These are phyloP conservation scores for Cladobotryum mycophilum DNA, from an alignment of 2,329 filamentous ascomycete genomes.

Conservation along the genomic window DNA sequence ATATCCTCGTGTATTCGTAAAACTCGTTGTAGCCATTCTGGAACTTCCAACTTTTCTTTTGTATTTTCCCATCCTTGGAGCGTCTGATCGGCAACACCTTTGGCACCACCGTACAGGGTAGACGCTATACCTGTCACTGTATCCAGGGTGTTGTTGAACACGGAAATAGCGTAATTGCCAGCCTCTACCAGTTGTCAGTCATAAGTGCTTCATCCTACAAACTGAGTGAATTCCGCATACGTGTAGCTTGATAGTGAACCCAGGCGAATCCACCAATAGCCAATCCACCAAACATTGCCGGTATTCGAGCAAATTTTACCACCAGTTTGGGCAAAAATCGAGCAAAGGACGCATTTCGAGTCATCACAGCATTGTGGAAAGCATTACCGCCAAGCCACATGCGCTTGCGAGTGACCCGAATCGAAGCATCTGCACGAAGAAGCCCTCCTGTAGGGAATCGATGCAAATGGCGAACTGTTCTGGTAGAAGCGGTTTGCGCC, in stretches of 20 bases:
- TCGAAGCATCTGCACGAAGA: slow-evolving; percentile 57
- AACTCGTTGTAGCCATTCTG: slow-evolving; percentile 74
- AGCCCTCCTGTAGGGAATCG: slow-evolving; percentile 63
- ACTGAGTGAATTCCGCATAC: slow-evolving; percentile 44
- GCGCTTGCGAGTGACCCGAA: slow-evolving; percentile 55
- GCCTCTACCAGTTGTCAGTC: slow-evolving; percentile 37
- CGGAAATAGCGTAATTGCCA: slow-evolving; percentile 48
- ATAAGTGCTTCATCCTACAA: not conserved
- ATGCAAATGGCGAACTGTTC: slow-evolving; percentile 57
- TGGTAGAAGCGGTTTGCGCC: slow-evolving; percentile 43
- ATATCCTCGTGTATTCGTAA: slow-evolving; percentile 56
- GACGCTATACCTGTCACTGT: slow-evolving; percentile 63
- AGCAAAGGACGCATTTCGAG: slow-evolving; percentile 58
- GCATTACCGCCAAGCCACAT: slow-evolving; percentile 76
- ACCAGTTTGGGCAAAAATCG: slow-evolving; percentile 76
- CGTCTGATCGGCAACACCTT: slow-evolving; percentile 72
- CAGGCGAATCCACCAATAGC: slow-evolving; percentile 85
- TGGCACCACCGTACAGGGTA: slow-evolving; percentile 63
- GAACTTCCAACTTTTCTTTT: slow-evolving; percentile 64
- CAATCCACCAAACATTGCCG: slow-evolving; percentile 85
- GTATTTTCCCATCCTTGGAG: slow-evolving; percentile 75
- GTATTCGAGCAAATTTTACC: slow-evolving; percentile 81
- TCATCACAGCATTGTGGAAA: slow-evolving; percentile 71
- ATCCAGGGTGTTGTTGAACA: slow-evolving; percentile 69
- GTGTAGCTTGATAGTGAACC: slow-evolving; percentile 90